phyloP scores from a whole-genome alignment of 2,329 filamentous ascomycete genomes.

The Neofusicoccum sp. region DNA sequence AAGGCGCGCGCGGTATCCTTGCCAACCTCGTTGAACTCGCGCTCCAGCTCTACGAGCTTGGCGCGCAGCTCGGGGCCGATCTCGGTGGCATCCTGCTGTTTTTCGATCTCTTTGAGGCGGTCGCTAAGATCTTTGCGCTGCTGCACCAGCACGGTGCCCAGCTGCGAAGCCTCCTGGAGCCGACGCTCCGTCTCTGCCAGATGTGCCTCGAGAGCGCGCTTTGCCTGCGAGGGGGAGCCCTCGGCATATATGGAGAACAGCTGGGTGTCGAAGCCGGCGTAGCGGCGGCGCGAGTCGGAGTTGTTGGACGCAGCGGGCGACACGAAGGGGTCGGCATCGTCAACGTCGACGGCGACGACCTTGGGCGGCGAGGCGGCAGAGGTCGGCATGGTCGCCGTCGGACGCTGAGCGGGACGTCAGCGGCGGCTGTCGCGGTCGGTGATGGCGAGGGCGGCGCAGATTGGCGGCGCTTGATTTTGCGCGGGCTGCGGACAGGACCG shows the following conservation, averaged over 20 bases:
- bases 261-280: slow-evolving; percentile 78
- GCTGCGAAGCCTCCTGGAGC: slow-evolving; percentile 83
- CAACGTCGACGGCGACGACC: slow-evolving; percentile 40
- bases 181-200: slow-evolving; percentile 88
- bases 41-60: slow-evolving; percentile 83
- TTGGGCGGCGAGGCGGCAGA: slow-evolving; percentile 41
- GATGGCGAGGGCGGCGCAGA: slow-evolving; percentile 1
- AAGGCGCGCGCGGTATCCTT: slow-evolving; percentile 86
- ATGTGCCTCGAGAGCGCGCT: slow-evolving; percentile 85
- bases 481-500: not conserved
- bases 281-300: slow-evolving; percentile 58
- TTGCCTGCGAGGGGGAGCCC: slow-evolving; percentile 81
- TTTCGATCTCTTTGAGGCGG: slow-evolving; percentile 79
- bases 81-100: slow-evolving; percentile 66
- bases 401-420: not conserved
- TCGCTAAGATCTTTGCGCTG: slow-evolving; percentile 83
- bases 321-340: slow-evolving; percentile 47
- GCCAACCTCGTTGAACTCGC: slow-evolving; percentile 91
- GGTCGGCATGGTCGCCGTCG: slow-evolving; percentile 38
- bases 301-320: slow-evolving; percentile 29
- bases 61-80: slow-evolving; percentile 79
- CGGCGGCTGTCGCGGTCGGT: not conserved
- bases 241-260: slow-evolving; percentile 73
- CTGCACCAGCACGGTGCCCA: slow-evolving; percentile 82
- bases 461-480: not conserved